Conservation (phyloP, 106 monocot species). For the Dioscorea dumetorum region DNA sequence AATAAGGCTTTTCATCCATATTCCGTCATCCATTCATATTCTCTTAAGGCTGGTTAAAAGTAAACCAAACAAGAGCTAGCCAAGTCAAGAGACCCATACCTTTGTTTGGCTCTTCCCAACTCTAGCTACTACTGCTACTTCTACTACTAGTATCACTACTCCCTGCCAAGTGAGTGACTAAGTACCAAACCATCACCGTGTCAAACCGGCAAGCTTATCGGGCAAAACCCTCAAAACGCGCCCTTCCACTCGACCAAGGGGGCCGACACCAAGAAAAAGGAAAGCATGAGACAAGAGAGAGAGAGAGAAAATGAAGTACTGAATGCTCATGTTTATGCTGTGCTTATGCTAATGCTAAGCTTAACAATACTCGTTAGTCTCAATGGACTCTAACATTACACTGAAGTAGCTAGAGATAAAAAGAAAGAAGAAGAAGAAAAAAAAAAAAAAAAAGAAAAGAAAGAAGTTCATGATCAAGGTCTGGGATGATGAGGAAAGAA, state of each 20-base stretch:
- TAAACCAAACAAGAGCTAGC: neutral
- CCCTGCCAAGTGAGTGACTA: neutral
- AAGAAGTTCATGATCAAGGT: slow-evolving; percentile 4
- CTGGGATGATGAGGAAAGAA: slow-evolving; percentile 61
- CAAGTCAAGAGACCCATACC: too few relatives aligned
- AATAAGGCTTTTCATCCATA: neutral
- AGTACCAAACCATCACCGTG: neutral
- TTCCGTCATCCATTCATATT: too few relatives aligned
- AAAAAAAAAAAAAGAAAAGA: neutral
- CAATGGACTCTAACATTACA: neutral
- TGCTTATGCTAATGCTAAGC: neutral
- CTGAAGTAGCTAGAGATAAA: too few relatives aligned
- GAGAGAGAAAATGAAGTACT: neutral
- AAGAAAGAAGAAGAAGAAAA: too few relatives aligned
- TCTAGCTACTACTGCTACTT: neutral
- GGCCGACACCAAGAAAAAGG: neutral
- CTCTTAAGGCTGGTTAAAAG: neutral
- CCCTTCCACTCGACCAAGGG: neutral
- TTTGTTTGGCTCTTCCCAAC: too few relatives aligned
- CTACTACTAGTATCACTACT: neutral
- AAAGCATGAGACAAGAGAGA: neutral
- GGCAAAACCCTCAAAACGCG: neutral
- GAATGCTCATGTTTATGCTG: neutral
- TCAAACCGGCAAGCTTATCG: neutral
- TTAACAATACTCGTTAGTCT: neutral